Evolutionary conservation across 2,329 filamentous ascomycete species (phyloP), one percentile per base, ranked within the genome.

Genomic region (Sphaerulina musiva): DNA sequence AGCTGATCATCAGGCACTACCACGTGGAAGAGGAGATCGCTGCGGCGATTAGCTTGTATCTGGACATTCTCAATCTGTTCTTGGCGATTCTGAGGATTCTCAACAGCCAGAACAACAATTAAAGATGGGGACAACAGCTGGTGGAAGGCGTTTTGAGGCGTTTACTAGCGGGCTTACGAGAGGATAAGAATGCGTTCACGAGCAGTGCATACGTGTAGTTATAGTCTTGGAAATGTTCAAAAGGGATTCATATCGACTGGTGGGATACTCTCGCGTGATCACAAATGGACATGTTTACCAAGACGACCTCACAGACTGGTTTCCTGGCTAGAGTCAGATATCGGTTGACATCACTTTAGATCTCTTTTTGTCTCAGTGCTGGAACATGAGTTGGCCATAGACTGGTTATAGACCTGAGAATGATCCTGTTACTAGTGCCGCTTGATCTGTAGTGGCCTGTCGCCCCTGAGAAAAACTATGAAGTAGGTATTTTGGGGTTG

Each of bases 81-180:
- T 78, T 98, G 62, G 86, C 89, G 50, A 98, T 98, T 68, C 78
- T 98, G 68, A 82, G 93, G 68, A 97, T 98, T 65, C 78, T 98
- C 68, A 98, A 98, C 79, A 95, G 86, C 76, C 89, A 95, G 79
- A 86, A 84, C 69, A 92, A 95, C 74, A 95, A 96, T 80, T 97
- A 84, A 51, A 20, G 20, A 17, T 4, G 14, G 36, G 38, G 23
- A 29, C 31, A n/a, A 41, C 6, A 3, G 17, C 3, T 31, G 23
- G 6, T 31, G 5, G 47, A 8, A 44, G 46, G 46, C 38, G 20
- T 42, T 17, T 49, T 11, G 34, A n/a, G 5, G 10, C 4, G 6
- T 38, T 38, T n/a, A 38, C 10, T 1, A 31, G 42, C 29, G 3
- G 11, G 34, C 39, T 48, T 38, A 6, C 34, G 34, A 4, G 6